These are phyloP conservation scores for Trypethelium eluteriae DNA, from an alignment of 495 filamentous ascomycete genomes.

Conservation along the genomic window DNA sequence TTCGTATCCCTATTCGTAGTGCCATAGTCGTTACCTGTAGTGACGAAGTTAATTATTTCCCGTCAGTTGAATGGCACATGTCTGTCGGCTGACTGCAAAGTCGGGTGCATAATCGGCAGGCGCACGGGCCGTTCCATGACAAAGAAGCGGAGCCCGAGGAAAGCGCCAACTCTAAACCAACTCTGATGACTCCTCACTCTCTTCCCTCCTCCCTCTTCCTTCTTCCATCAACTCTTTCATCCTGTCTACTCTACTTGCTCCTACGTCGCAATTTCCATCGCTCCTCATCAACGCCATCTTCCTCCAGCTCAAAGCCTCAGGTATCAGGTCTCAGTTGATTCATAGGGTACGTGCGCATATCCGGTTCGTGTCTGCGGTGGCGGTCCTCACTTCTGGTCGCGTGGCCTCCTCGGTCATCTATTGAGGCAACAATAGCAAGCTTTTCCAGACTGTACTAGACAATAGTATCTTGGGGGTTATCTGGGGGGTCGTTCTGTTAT, in stretches of 20 bases:
- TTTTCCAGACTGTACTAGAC: neutral
- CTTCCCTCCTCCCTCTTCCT: neutral
- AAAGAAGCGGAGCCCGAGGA: neutral
- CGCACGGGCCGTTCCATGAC: neutral
- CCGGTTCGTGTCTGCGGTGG: neutral
- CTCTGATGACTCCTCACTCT: neutral
- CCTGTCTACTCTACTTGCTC: neutral
- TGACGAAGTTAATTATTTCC: too few species aligned
- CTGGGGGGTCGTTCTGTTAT: conserved; percentile 2
- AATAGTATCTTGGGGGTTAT: neutral
- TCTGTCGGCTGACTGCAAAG: neutral
- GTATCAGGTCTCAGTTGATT: neutral
- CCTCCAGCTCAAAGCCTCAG: neutral
- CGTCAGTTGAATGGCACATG: too few species aligned
- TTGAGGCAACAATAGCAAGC: conserved; percentile 9
- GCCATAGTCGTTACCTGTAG: too few species aligned
- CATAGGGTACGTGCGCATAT: neutral
- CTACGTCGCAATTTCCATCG: neutral
- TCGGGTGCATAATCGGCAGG: neutral
- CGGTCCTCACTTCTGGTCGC: conserved; percentile 6
- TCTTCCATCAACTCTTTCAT: neutral
- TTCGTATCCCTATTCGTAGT: too few species aligned
- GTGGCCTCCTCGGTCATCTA: conserved; percentile 7
- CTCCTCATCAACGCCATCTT: neutral
- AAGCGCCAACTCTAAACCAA: neutral